Evolutionary conservation across 495 filamentous ascomycete genomes (phyloP).

Genomic region (Poronia punctata): DNA sequence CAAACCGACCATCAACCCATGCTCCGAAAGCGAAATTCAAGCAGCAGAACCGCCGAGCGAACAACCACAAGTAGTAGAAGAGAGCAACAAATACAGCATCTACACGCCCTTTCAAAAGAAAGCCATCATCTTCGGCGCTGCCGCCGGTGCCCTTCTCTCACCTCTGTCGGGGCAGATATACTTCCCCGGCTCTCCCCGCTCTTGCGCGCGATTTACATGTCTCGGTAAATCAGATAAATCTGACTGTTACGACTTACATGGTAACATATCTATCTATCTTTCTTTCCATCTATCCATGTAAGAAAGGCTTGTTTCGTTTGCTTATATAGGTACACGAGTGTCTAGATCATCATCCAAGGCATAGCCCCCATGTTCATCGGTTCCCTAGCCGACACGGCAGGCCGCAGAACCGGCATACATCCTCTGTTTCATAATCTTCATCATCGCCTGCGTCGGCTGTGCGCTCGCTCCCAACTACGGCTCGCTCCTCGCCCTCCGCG

Average conservation of each 20-base stretch:
- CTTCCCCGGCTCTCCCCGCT: conserved; percentile 57
- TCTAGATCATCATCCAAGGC: conserved; percentile 52
- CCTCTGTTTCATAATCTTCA: conserved; percentile 44
- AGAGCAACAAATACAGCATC: conserved; percentile 36
- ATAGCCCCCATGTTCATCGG: conserved; percentile 49
- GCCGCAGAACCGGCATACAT: conserved; percentile 49
- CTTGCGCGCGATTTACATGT: conserved; percentile 48
- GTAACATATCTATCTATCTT: too few species aligned
- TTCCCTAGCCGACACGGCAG: conserved; percentile 44
- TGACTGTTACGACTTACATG: conserved; percentile 57
- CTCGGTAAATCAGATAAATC: conserved; percentile 49
- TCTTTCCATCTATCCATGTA: too few species aligned
- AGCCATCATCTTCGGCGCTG: conserved; percentile 54
- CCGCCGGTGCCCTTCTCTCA: conserved; percentile 59
- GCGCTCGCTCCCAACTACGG: conserved; percentile 44
- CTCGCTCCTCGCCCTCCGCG: conserved; percentile 45
- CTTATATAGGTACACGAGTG: too few species aligned
- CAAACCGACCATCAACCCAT: too few species aligned
- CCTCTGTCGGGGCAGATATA: conserved; percentile 66
- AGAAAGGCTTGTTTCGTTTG: too few species aligned
- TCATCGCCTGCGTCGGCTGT: conserved; percentile 47
- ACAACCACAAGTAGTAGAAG: conserved; percentile 4
- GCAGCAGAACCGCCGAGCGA: conserved; percentile 19
- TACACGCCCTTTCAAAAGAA: conserved; percentile 52
- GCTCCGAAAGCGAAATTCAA: too few species aligned